phyloP scores from a whole-genome alignment of 345 rosid genomes.

The Rhizophora apiculata region DNA sequence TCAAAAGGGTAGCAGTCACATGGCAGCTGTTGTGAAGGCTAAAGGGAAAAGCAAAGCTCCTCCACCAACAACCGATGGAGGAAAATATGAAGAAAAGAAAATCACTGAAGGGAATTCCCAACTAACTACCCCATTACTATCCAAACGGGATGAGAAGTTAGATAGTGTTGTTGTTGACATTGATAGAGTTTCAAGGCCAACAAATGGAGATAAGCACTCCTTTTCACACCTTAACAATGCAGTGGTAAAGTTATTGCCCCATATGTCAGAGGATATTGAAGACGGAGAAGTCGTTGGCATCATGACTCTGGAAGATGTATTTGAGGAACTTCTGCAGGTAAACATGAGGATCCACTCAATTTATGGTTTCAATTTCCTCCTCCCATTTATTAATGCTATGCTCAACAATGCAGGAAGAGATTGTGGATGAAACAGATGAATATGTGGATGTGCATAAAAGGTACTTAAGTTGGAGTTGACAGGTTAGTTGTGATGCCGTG shows the following conservation, averaged over 20 bases:
- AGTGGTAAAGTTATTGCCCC: constrained; percentile 40
- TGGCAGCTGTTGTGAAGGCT: constrained; percentile 95
- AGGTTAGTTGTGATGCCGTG: not conserved
- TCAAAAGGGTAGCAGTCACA: constrained; percentile 99
- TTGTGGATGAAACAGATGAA: constrained; percentile 98
- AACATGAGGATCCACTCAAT: constrained; percentile 9
- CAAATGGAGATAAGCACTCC: constrained; percentile 25
- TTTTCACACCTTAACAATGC: constrained; percentile 33
- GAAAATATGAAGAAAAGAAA: constrained; percentile 37
- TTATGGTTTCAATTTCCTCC: not conserved
- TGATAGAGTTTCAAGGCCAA: constrained; percentile 44
- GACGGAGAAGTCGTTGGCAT: constrained; percentile 93
- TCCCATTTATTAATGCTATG: not conserved
- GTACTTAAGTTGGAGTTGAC: constrained; percentile 24
- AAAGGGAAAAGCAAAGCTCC: constrained; percentile 53
- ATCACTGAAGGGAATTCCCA: constrained; percentile 32
- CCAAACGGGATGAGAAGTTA: constrained; percentile 47
- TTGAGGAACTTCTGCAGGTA: constrained; percentile 92
- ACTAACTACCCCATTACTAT: constrained; percentile 61
- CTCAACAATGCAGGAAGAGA: constrained; percentile 67
- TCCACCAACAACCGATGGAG: constrained; percentile 37
- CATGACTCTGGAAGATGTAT: constrained; percentile 95
- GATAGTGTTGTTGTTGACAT: constrained; percentile 59
- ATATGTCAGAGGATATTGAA: constrained; percentile 65
- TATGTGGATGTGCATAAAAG: constrained; percentile 94